Base-by-base conservation (phyloP, 2,329 filamentous ascomycete species). In the Phoma sp. region DNA sequence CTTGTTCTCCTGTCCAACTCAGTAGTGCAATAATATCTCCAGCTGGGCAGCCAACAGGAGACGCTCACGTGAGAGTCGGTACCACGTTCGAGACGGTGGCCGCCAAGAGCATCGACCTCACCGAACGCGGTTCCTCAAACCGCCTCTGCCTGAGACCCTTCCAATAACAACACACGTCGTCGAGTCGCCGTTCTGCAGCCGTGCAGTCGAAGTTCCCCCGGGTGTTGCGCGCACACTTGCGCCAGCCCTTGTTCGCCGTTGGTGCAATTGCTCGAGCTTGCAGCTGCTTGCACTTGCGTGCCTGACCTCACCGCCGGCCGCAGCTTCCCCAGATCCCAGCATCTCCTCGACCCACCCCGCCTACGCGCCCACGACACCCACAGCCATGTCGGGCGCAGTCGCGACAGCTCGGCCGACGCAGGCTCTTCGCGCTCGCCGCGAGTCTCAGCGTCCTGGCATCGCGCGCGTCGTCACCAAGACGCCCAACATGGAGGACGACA, bases 341-440 rank as follows among this genome's bases (percentile, higher is more conserved):
- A 14, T 14, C 43, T 14, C 25, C 52, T 38, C 35, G 44, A 37
- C 27, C 47, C 52, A 55, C 52, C 39, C 40, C 46, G 23, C 49
- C 24, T 39, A 22, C 27, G 32, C 41, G 30, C 38, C 37, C 36
- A 47, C 53, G 35, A 30, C 44, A 44, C 38, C 42, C 24, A 23
- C 50, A 45, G 59, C 45, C 61, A 74, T 73, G 71, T 74, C 71
- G 51, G 65, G 66, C 57, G 57, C 71, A 40, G 63, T 68, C 29
- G 72, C 65, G 13, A 59, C 68, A 42, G 66, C 68, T 30, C 70
- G 73, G 47, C 73, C 73, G 13, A 58, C 67, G 36, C 78, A 79
- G 64, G 73, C 76, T 32, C 68, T 79, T 38, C 78, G 78, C 58
- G 66, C 75, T 61, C 74, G 75, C 43, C 76, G 77, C 51, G 71